These are phyloP conservation scores for Plantago rigida DNA, from an alignment of 305 asterid genomes.

Conservation along the genomic window DNA sequence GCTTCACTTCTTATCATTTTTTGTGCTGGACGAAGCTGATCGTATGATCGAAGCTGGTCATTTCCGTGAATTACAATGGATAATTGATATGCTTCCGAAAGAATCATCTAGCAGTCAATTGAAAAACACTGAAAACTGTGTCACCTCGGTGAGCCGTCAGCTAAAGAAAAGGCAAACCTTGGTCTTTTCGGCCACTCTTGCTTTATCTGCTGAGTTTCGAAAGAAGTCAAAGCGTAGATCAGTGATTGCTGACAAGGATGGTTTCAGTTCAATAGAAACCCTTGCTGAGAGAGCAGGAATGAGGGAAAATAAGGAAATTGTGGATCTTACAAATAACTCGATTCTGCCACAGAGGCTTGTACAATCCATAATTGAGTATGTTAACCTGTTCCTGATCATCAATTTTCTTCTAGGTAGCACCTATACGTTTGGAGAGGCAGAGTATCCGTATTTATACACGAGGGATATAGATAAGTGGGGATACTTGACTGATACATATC, in stretches of 20 bases:
- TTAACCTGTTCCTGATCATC: constrained; percentile 21
- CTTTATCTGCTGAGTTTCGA: constrained; percentile 78
- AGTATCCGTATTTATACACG: too few species aligned
- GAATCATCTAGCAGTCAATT: constrained; percentile 47
- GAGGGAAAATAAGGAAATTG: constrained; percentile 70
- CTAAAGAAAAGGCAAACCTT: constrained; percentile 90
- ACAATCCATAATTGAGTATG: constrained; percentile 90
- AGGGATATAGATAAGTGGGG: too few species aligned
- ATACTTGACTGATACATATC: too few species aligned
- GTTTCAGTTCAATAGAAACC: constrained; percentile 66
- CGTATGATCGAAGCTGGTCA: constrained; percentile 97
- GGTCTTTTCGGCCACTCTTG: constrained; percentile 95
- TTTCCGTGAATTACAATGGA: constrained; percentile 87
- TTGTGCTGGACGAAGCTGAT: constrained; percentile 97
- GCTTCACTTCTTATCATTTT: constrained; percentile 88
- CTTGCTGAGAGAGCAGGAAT: constrained; percentile 92
- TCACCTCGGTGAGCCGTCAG: constrained; percentile 55
- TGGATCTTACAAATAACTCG: constrained; percentile 86
- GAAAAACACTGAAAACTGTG: constrained; percentile 49
- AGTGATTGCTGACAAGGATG: constrained; percentile 46
- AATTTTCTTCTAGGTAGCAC: too few species aligned
- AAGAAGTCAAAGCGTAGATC: constrained; percentile 84
- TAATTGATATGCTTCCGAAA: constrained; percentile 88
- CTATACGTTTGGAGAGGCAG: too few species aligned
- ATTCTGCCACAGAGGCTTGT: constrained; percentile 68